phyloP scores from a whole-genome alignment of 78 protist species.

The Chrysochromulina parva region DNA sequence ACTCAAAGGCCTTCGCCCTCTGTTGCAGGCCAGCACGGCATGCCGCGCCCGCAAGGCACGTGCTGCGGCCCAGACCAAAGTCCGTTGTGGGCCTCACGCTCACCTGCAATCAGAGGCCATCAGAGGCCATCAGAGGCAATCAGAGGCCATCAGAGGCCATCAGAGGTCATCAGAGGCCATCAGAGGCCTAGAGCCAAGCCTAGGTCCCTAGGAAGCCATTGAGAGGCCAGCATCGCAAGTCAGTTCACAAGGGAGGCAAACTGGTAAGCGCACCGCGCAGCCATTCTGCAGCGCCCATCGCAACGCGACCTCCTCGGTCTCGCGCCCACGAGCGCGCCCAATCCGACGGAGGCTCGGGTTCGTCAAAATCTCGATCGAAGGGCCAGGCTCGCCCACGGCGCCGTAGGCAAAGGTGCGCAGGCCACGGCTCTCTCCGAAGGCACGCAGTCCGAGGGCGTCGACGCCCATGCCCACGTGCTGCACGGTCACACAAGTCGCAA shows the following conservation, averaged over 20 bases:
- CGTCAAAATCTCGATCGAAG: neutral
- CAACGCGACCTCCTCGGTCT: neutral
- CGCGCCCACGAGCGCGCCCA: neutral
- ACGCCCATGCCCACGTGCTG: slow-evolving; percentile 9
- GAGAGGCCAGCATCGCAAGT: too few relatives aligned
- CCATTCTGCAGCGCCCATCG: slow-evolving; percentile 25
- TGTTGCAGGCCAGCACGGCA: neutral
- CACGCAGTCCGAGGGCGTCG: slow-evolving; percentile 12
- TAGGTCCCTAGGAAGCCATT: too few relatives aligned
- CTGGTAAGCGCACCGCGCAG: neutral
- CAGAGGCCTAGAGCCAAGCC: too few relatives aligned
- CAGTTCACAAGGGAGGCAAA: too few relatives aligned
- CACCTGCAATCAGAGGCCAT: neutral
- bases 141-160: too few relatives aligned
- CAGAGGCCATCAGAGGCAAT: too few relatives aligned
- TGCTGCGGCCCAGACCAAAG: neutral
- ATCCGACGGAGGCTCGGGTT: neutral
- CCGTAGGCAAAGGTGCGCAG: slow-evolving; percentile 25
- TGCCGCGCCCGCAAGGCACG: neutral
- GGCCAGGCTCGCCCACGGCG: neutral
- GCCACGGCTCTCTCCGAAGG: neutral
- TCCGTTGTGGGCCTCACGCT: slow-evolving; percentile 11
- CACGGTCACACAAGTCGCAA: neutral
- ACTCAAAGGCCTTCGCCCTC: neutral
- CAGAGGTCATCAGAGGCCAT: too few relatives aligned